Base-by-base conservation (phyloP, 208 protist species). In the Leptomonas pyrrhocoris region DNA sequence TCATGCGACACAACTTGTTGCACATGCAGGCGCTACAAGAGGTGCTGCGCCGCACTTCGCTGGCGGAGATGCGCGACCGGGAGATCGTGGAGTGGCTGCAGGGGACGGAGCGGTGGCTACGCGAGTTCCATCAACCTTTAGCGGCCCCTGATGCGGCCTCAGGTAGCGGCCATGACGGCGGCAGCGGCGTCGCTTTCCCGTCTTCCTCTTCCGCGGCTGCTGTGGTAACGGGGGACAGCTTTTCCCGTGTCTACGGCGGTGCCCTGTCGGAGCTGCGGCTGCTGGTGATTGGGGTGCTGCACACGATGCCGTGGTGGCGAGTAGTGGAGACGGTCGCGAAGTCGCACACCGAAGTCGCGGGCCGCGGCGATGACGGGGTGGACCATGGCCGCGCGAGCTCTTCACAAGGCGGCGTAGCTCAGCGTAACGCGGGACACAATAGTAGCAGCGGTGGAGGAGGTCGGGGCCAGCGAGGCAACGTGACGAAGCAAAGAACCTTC, bases 221-320 rank as follows among this genome's bases (percentile, higher is more conserved):
- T 30, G 42, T 19, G n/a, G 12, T 45, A 18, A 27, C 38, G 23
- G 64, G 36, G 2, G 71, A 77, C 19, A 31, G 38, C 27, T 43
- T 74, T 23, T 45, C 16, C 21, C 56, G 38, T 7, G 59, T 40
- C 21, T 79, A 73, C 53, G 49, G 74, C 48, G 64, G 54, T 23
- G 59, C 65, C 16, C 55, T 72, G 21, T 69, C 70, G 11, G 89
- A 94, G 53, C 46, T 94, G 28, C 85, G 86, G 7, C 68, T 89
- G n/a, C 75, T 86, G 0, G 79, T 95, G 18, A 73, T 95, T 27
- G 86, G 81, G 31, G 85, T 93, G 19, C 77, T 95, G 49, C 71
- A 89, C 54, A 92, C 86, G 11, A 83, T 95, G 80, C 89, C 89
- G 50, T 95, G 89, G 87, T 92, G 85, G 89, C 81, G 89, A 19